Conservation (phyloP, 108 stramenopile genomes). For the Parietichytrium sp. region DNA sequence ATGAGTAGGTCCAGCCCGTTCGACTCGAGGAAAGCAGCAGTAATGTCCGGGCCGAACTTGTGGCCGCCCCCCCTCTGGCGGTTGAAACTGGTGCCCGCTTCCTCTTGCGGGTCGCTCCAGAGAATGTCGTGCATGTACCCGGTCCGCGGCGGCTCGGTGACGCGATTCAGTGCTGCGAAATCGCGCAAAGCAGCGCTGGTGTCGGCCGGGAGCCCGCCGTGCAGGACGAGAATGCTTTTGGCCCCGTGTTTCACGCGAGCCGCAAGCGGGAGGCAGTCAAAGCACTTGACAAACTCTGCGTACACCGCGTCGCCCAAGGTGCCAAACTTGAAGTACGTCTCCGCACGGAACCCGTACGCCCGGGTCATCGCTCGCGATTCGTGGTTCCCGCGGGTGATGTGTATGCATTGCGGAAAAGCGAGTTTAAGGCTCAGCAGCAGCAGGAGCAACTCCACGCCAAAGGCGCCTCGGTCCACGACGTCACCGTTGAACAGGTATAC, state of each 20-base stretch:
- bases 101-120: slow-evolving; percentile 6
- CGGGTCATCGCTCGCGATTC: slow-evolving; percentile 26
- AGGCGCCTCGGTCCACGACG: slow-evolving; percentile 29
- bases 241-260: neutral
- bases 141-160: neutral
- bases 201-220: neutral
- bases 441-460: slow-evolving; percentile 6
- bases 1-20: slow-evolving; percentile 5
- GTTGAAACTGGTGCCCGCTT: neutral
- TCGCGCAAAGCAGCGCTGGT: neutral
- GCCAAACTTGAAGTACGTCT: neutral
- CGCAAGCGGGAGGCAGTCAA: neutral
- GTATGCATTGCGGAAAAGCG: neutral
- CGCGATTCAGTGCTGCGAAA: neutral
- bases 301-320: neutral
- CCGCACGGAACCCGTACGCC: slow-evolving; percentile 31
- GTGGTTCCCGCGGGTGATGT: slow-evolving; percentile 39
- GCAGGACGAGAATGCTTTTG: neutral
- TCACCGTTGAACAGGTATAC: slow-evolving; percentile 45
- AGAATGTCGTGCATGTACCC: neutral
- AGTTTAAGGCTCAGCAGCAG: neutral
- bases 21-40: neutral
- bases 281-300: slow-evolving; percentile 16
- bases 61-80: neutral
- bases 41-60: neutral